phyloP scores from a whole-genome alignment of 2,329 filamentous ascomycete species.

The Epichloe gansuensis region DNA sequence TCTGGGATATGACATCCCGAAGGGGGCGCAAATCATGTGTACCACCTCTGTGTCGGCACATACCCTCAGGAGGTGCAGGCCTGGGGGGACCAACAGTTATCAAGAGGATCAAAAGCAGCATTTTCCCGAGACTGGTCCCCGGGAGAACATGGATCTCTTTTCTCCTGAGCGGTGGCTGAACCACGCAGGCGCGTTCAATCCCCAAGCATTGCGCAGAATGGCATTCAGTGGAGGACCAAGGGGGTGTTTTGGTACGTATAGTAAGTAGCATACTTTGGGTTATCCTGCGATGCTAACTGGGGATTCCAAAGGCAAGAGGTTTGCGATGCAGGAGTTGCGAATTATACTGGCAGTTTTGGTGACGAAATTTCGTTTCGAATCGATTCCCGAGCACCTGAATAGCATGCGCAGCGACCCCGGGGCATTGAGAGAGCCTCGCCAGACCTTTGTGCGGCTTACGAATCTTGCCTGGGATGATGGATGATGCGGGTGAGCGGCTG shows the following conservation, averaged over 20 bases:
- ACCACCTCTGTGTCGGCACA: not conserved
- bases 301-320: not conserved
- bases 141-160: slow-evolving; percentile 1
- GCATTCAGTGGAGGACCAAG: slow-evolving; percentile 1
- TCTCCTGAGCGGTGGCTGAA: slow-evolving; percentile 8
- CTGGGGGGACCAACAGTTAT: not conserved
- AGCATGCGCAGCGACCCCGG: not conserved
- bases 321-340: slow-evolving; percentile 2
- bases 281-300: not conserved
- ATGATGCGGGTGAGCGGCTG: not conserved
- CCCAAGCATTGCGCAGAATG: not conserved
- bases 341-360: not conserved
- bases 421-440: not conserved
- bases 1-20: not conserved
- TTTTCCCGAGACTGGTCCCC: not conserved
- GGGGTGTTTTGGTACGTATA: not conserved
- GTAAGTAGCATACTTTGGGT: not conserved
- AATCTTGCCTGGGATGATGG: not conserved
- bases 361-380: not conserved
- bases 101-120: not conserved
- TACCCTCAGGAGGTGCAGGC: not conserved
- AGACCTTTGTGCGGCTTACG: not conserved
- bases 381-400: not conserved
- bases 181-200: not conserved
- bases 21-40: slow-evolving; percentile 1